Evolutionary conservation across 179 eudicot genomes (phyloP), one percentile per base, ranked within the genome.

Genomic region (Beta lomatogona): DNA sequence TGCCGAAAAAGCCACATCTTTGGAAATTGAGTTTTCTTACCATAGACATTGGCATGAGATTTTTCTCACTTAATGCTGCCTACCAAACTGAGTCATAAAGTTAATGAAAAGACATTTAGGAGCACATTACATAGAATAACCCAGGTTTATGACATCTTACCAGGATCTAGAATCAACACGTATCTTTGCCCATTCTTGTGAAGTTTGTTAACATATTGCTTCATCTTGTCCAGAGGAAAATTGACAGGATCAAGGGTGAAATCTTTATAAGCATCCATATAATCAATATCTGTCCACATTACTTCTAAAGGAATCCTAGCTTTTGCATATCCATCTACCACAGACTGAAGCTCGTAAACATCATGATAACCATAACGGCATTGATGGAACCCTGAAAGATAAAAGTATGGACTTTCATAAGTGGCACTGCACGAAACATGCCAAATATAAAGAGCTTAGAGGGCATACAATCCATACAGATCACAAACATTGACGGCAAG

Each of bases 281-380:
- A 87, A 89, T 93, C 94, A 73, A 88, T 89, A 75, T 93, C 97
- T 57, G 93, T 87, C 94, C 94, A 93, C 84, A 93, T 93, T 73
- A 86, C 94, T 50, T 92, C 97, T 31, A 93, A 82, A 3, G 97
- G 96, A 69, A 93, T 93, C 53, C 77, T 31, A 53, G 91, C 92
- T 28, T 87, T 83, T 66, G 89, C 84, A 80, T 93, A 93, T 66
- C 87, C 80, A 41, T 88, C 87, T 21, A 92, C 96, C 76, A 93
- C 96, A 6, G 79, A 79, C 83, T 92, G 88, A 75, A 91, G 80
- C 52, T 89, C 94, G 76, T 77, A n/a, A 9, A 92, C 82, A 72
- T 89, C 83, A 78, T 82, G 86, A 85, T 92, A 93, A 25, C 96
- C 96, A 70, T 74, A 92, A 46, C 91, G 84, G 74, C 97, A 92